phyloP scores from a whole-genome alignment of 2,329 filamentous ascomycete species.

The Penicillium concentricum region DNA sequence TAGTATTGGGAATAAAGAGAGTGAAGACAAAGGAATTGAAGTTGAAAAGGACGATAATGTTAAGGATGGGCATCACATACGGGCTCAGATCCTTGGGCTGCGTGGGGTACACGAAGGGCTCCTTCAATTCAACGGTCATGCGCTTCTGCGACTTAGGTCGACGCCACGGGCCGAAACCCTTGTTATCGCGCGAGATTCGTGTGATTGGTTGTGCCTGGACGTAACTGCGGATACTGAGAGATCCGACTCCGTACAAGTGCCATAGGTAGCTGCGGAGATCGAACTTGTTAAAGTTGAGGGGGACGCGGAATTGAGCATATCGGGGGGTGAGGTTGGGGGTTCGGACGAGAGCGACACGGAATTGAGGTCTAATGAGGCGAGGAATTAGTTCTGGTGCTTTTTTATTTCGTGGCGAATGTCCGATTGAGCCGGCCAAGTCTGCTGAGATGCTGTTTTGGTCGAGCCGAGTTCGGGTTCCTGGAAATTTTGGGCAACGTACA shows the following conservation, averaged over 20 bases:
- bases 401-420: background rate
- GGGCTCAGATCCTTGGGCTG: constrained; percentile 59
- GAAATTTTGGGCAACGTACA: constrained; percentile 46
- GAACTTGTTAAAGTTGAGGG: constrained; percentile 90
- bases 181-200: constrained; percentile 34
- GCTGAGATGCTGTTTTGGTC: background rate
- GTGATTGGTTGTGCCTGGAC: constrained; percentile 68
- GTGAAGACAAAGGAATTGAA: constrained; percentile 3
- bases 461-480: background rate
- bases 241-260: constrained; percentile 76
- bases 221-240: constrained; percentile 72
- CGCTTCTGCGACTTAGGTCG: constrained; percentile 76
- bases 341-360: constrained; percentile 75
- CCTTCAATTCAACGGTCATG: constrained; percentile 88
- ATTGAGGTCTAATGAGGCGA: constrained; percentile 64
- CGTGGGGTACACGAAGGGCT: constrained; percentile 86
- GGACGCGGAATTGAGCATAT: constrained; percentile 87
- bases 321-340: constrained; percentile 70
- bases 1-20: background rate
- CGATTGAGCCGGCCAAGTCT: background rate
- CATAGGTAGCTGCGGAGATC: constrained; percentile 93
- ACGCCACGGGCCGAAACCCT: constrained; percentile 59
- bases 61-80: constrained; percentile 43
- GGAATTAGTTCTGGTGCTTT: background rate
- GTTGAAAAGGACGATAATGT: background rate